A percentile compares a stretch with the other conserved stretches of the same genome.
These are phyloP conservation scores for Wallacemonas collosoma DNA, from an alignment of 208 protist species.

Conservation along the genomic window DNA sequence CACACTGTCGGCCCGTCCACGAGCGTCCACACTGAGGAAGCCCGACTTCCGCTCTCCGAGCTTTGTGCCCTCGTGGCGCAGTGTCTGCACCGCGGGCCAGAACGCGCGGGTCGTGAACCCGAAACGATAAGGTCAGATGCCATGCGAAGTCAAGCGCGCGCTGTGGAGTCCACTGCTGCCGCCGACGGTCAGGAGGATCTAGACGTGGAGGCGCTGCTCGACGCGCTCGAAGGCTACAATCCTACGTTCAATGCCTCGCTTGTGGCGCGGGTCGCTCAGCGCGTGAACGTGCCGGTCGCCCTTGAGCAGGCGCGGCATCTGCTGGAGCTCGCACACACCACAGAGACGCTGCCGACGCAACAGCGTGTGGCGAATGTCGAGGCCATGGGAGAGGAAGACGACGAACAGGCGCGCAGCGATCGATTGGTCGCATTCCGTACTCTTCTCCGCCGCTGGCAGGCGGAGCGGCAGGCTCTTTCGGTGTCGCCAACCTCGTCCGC, in stretches of 20 bases:
- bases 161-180: too few relatives aligned
- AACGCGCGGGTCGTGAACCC: background rate
- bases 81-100: background rate
- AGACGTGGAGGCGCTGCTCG: conserved; percentile 13
- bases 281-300: conserved; percentile 31
- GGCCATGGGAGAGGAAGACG: too few relatives aligned
- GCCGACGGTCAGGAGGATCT: background rate
- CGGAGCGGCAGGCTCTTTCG: conserved; percentile 1
- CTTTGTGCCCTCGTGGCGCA: background rate
- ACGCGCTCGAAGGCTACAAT: conserved; percentile 36
- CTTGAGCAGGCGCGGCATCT: conserved; percentile 17
- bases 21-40: background rate
- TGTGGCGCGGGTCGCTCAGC: conserved; percentile 28
- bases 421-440: background rate
- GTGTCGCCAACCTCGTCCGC: background rate
- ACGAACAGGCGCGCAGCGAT: background rate
- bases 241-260: conserved; percentile 46
- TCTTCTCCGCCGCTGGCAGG: conserved; percentile 2
- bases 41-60: background rate
- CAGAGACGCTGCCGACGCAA: background rate
- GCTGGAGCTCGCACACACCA: conserved; percentile 3
- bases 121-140: too few relatives aligned
- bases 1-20: background rate
- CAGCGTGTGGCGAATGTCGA: too few relatives aligned
- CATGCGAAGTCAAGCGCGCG: too few relatives aligned